A percentile compares a stretch with the other conserved stretches of the same genome.
phyloP scores from a whole-genome alignment of 1,139 yeast genomes.

The Kodamaea sp. region DNA sequence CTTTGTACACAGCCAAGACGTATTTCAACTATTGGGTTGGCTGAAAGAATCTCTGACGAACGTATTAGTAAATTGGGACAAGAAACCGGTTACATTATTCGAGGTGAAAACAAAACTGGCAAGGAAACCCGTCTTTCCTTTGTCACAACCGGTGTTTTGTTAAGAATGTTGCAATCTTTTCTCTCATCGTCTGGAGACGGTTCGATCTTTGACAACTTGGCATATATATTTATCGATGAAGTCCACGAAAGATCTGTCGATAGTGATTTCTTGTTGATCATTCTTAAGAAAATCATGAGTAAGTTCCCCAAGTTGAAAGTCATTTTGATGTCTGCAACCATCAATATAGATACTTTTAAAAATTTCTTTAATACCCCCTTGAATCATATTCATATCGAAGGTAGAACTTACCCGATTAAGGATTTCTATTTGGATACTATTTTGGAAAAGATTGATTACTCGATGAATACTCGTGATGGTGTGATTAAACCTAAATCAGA shows the following conservation, averaged over 20 bases:
- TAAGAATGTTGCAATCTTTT: constrained; percentile 71
- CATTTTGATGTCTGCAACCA: constrained; percentile 92
- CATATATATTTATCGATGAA: constrained; percentile 83
- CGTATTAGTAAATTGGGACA: constrained; percentile 64
- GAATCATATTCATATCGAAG: constrained; percentile 74
- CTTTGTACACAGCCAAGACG: constrained; percentile 95
- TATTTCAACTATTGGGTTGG: constrained; percentile 91
- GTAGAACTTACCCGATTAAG: constrained; percentile 86
- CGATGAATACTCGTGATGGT: constrained; percentile 43
- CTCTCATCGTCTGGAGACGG: constrained; percentile 17
- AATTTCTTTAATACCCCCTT: constrained; percentile 52
- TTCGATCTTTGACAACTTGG: constrained; percentile 50
- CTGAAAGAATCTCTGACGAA: constrained; percentile 88
- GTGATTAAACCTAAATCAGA: constrained; percentile 54
- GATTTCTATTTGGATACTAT: constrained; percentile 71
- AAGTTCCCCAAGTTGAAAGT: constrained; percentile 55
- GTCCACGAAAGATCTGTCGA: constrained; percentile 95
- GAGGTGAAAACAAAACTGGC: constrained; percentile 79
- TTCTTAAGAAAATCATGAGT: constrained; percentile 58
- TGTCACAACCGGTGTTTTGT: constrained; percentile 88
- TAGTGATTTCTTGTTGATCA: constrained; percentile 77
- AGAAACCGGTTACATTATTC: constrained; percentile 83
- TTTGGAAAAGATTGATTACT: constrained; percentile 51
- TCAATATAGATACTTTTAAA: constrained; percentile 65
- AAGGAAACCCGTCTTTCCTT: constrained; percentile 68